Evolutionary conservation across 2,329 filamentous ascomycete genomes (phyloP).

Genomic region (Botrytis pseudocinerea): DNA sequence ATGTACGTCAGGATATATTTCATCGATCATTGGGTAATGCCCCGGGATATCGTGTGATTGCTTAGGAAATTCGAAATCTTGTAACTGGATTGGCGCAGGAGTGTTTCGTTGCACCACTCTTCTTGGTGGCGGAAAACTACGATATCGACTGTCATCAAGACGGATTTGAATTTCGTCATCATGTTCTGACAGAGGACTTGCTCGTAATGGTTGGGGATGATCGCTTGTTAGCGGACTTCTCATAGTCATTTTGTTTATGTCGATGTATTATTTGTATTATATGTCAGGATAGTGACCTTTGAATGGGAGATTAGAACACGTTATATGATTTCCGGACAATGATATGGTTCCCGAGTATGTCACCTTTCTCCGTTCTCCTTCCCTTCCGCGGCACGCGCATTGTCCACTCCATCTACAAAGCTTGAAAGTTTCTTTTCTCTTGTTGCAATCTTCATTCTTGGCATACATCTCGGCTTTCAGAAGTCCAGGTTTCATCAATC

Average conservation of each 20-base stretch:
- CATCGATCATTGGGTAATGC: not conserved
- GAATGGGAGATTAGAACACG: not conserved
- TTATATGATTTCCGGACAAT: not conserved
- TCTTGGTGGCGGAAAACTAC: not conserved
- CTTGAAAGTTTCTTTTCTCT: not conserved
- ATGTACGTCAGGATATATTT: not conserved
- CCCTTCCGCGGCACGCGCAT: not conserved
- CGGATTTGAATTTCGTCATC: not conserved
- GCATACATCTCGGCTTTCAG: not conserved
- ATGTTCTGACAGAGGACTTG: not conserved
- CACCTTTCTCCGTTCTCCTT: not conserved
- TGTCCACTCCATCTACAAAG: not conserved
- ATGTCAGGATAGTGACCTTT: not conserved
- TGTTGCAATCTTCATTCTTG: not conserved
- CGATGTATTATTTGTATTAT: not conserved
- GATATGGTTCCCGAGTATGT: not conserved
- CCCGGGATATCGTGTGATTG: not conserved
- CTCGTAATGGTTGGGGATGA: not conserved
- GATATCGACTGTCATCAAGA: constrained; percentile 7
- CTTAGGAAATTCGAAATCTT: not conserved
- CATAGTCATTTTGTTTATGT: not conserved
- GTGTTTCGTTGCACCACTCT: not conserved
- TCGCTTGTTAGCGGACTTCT: not conserved
- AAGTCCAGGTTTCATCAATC: not conserved
- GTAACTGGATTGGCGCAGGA: not conserved